Conservation (phyloP, 768 basidiomycete genomes). For the Trametes maxima region DNA sequence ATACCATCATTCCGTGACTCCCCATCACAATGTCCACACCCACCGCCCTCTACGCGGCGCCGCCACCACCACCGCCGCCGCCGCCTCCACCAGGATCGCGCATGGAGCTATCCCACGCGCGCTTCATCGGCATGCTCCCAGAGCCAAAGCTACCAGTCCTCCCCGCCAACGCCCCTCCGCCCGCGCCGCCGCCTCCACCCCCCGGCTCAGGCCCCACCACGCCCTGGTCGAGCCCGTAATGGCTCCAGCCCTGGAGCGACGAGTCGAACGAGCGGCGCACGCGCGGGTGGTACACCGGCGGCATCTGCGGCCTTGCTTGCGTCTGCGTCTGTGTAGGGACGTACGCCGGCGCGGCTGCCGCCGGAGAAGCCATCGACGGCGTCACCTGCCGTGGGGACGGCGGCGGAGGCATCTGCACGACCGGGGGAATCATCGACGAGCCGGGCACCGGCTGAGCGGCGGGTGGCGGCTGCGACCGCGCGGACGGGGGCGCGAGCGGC, state of each 20-base stretch:
- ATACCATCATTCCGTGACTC: background rate
- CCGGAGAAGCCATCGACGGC: background rate
- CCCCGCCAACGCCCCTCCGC: background rate
- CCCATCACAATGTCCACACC: background rate
- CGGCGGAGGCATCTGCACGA: background rate
- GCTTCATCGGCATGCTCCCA: constrained; percentile 15
- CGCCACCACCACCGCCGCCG: constrained; percentile 7
- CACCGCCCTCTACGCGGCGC: background rate
- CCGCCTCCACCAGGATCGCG: constrained; percentile 19
- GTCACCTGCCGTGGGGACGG: background rate
- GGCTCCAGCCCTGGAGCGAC: constrained; percentile 21
- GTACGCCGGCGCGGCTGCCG: background rate
- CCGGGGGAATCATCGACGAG: background rate
- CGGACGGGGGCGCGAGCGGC: background rate
- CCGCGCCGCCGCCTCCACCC: background rate
- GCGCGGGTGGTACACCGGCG: background rate
- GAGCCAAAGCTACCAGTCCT: background rate
- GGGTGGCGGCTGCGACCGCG: background rate
- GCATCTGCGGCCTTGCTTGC: background rate
- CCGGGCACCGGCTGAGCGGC: background rate
- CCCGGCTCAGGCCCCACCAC: background rate
- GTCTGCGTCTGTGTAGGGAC: background rate
- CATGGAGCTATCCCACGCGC: constrained; percentile 10
- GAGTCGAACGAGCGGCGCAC: constrained; percentile 17
- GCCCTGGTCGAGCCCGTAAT: constrained; percentile 2